Evolutionary conservation across 2,329 filamentous ascomycete genomes (phyloP), one percentile per base, ranked within the genome.

Genomic region (Rugonectria rugulosa): DNA sequence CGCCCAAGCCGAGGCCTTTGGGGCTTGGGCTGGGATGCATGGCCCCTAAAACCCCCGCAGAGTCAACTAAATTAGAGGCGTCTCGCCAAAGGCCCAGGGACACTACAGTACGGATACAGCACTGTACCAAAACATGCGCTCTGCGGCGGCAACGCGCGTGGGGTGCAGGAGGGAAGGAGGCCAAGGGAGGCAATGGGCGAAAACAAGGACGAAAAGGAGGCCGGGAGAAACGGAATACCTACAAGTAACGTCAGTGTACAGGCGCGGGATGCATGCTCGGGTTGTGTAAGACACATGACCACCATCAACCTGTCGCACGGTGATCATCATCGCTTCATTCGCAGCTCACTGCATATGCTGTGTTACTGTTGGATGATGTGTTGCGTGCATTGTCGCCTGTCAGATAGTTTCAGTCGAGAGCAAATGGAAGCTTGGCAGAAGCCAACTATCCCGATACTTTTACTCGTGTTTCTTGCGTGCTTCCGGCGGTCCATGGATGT

Each of bases 41-140:
- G 49, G 56, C 62, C 56, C 52, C 51, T 56, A n/a, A n/a, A n/a
- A 61, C 63, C 56, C 61, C 64, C 64, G 62, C 62, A 67, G n/a
- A 56, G 52, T 47, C 57, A 56, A 50, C 63, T 60, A 53, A 63
- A 56, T 63, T 66, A 51, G 55, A 65, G 61, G 60, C 48, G 37
- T 38, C 41, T 34, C 40, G 40, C 52, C 57, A 51, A 55, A 31
- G 29, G 29, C n/a, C 29, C 29, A 62, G 59, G 53, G 50, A 8
- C 9, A 41, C 19, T 46, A 59, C 46, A 59, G 26, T 12, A 29
- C 26, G 26, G 12, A 12, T 29, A 29, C 26, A 12, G 26, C 26
- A 29, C 26, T n/a, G n/a, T n/a, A n/a, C n/a, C n/a, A 20, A 45
- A 12, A 24, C 34, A 46, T 52, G 42, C 31, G 31, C 47, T 57